Base-by-base conservation (phyloP, 2,329 filamentous ascomycete species). In the Coleophoma eucalyptorum region DNA sequence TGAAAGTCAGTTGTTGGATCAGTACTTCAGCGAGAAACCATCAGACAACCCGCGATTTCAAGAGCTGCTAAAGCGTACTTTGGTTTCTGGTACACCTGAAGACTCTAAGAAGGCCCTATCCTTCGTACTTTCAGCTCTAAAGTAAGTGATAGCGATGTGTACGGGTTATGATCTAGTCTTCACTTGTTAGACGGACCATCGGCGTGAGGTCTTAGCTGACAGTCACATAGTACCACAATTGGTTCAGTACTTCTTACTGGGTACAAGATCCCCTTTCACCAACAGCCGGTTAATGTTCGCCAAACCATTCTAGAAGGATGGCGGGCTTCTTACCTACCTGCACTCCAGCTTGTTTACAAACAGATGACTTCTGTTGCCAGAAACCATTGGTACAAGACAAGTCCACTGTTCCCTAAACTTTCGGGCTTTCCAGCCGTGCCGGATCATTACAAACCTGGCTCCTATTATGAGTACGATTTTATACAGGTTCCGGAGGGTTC, bases 191-290 rank as follows among this genome's bases (percentile, higher is more conserved):
- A 26, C 26, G 26, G 3, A 3, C 35, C 12, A 8, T 11, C 35
- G 13, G 16, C 12, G 16, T n/a, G 5, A n/a, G 35, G 13, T 18
- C 35, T 18, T 38, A 6, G 35, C 35, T 38, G 16, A 38, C 16
- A 2, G 35, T 38, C 6, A 18, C 6, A 32, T 32, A 88, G 83
- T 53, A 84, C 83, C 19, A 77, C 80, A 33, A 65, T 77, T 3
- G 86, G 86, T 21, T 81, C 83, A 21, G 67, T 87, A 16, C 65
- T 87, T 5, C 71, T 89, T 43, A 90, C 87, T 0, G 86, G 87
- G n/a, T 80, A 83, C 63, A 74, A 78, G 56, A 80, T 76, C 0
- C 81, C 85, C 1, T 67, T 90, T 43, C 74, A 81, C 48, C 69
- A 80, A 47, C 86, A 89, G 56, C 78, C 86, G 1, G 58, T 83